These are phyloP conservation scores for Baeospora myosura DNA, from an alignment of 1,284 basidiomycete genomes.

Conservation along the genomic window DNA sequence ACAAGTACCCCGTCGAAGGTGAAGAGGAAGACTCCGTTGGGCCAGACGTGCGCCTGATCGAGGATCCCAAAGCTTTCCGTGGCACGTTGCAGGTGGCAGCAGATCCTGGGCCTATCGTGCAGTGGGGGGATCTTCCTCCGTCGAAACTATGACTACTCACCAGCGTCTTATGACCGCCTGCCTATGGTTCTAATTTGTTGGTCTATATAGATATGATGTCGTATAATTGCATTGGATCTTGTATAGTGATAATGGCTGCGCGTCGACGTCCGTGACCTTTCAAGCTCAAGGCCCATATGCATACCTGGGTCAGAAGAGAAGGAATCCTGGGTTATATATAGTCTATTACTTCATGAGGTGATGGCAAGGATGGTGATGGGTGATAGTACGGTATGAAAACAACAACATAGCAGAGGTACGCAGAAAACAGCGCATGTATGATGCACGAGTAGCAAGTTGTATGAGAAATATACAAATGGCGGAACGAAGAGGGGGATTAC, in stretches of 20 bases:
- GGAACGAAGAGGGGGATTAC: not conserved
- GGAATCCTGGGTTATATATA: too few relatives aligned
- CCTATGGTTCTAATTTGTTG: too few relatives aligned
- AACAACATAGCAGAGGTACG: slow-evolving; percentile 1
- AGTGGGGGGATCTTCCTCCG: slow-evolving; percentile 64
- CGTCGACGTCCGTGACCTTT: too few relatives aligned
- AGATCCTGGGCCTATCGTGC: slow-evolving; percentile 50
- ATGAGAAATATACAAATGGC: not conserved
- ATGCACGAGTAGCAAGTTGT: not conserved
- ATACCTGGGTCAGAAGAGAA: too few relatives aligned
- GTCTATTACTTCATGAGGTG: too few relatives aligned
- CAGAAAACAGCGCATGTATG: slow-evolving; percentile 1
- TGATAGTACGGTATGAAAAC: too few relatives aligned
- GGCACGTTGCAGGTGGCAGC: slow-evolving; percentile 12
- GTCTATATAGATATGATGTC: too few relatives aligned
- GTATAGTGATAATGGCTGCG: too few relatives aligned
- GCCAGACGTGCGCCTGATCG: slow-evolving; percentile 52
- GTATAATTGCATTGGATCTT: too few relatives aligned
- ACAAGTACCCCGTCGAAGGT: slow-evolving; percentile 43
- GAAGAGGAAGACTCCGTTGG: slow-evolving; percentile 43
- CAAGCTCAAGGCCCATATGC: too few relatives aligned
- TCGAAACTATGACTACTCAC: slow-evolving; percentile 26
- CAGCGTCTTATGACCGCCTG: too few relatives aligned
- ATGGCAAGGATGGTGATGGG: too few relatives aligned
- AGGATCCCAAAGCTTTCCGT: slow-evolving; percentile 72